Percentiles rank a stretch among this genome's conserved stretches.
Evolutionary conservation across 768 basidiomycete species (phyloP).

Genomic region (Kwoniella sp.): DNA sequence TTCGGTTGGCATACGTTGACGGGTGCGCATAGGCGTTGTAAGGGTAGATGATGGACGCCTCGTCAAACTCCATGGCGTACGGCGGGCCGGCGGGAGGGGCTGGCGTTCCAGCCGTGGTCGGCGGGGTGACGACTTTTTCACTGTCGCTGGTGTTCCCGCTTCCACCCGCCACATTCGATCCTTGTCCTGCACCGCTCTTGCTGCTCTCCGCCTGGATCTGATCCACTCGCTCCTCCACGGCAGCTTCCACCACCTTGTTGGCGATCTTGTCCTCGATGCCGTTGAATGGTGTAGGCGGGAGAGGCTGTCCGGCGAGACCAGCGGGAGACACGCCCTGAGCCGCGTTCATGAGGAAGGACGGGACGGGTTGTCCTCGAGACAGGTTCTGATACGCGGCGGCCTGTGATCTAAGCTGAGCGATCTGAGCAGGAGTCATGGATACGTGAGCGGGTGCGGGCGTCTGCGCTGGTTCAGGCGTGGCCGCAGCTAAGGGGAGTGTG

Average conservation of each 20-base stretch:
- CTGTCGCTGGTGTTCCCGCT: constrained; percentile 15
- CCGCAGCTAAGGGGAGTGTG: background rate
- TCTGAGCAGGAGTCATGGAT: constrained; percentile 48
- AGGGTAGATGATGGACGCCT: constrained; percentile 76
- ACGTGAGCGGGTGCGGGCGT: constrained; percentile 14
- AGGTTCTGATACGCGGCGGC: constrained; percentile 46
- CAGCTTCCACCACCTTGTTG: constrained; percentile 46
- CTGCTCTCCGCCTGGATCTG: constrained; percentile 3
- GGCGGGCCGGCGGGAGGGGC: constrained; percentile 18
- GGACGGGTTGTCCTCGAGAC: constrained; percentile 44
- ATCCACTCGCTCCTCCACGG: constrained; percentile 22
- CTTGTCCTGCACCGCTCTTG: background rate
- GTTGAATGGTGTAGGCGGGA: constrained; percentile 14
- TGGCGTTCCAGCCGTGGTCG: background rate
- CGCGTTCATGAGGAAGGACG: constrained; percentile 44
- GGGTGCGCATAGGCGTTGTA: constrained; percentile 87
- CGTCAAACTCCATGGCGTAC: constrained; percentile 65
- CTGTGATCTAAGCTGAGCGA: constrained; percentile 49
- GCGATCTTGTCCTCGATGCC: constrained; percentile 30
- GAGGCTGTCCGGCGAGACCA: constrained; percentile 25
- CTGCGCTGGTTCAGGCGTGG: constrained; percentile 2
- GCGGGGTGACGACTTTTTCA: constrained; percentile 20
- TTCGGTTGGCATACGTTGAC: constrained; percentile 60
- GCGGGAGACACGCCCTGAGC: constrained; percentile 37
- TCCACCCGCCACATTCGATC: constrained; percentile 15